phyloP scores from a whole-genome alignment of 208 protist genomes.

The Lotmaria passim region DNA sequence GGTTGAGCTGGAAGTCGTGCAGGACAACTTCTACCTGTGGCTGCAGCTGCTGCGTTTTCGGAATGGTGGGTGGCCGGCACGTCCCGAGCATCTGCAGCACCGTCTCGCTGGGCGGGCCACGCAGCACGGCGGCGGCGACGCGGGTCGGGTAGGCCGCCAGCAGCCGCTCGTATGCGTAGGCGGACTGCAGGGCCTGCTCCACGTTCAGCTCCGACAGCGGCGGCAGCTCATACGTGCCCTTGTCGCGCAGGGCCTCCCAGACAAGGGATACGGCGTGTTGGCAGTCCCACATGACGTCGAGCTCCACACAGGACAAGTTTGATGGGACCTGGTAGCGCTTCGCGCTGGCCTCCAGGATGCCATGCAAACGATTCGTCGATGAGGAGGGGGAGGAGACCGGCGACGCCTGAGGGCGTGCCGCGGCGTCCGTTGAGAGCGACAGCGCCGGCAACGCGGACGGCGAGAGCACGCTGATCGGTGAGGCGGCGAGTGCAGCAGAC shows the following conservation, averaged over 20 bases:
- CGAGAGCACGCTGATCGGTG: not conserved
- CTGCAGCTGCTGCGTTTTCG: slow-evolving; percentile 12
- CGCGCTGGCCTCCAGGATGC: slow-evolving; percentile 51
- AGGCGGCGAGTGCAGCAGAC: too few relatives aligned
- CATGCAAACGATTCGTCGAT: slow-evolving; percentile 36
- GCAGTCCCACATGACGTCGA: slow-evolving; percentile 49
- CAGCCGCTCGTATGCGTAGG: slow-evolving; percentile 56
- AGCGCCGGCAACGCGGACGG: not conserved
- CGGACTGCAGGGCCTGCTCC: slow-evolving; percentile 32
- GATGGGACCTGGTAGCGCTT: slow-evolving; percentile 42
- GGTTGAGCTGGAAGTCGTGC: slow-evolving; percentile 60
- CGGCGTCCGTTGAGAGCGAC: not conserved
- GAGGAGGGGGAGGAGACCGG: not conserved
- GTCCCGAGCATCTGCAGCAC: slow-evolving; percentile 23
- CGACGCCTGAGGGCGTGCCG: not conserved
- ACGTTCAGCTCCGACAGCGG: slow-evolving; percentile 44
- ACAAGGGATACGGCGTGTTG: slow-evolving; percentile 32
- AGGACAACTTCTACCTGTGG: slow-evolving; percentile 35
- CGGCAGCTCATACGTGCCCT: slow-evolving; percentile 46
- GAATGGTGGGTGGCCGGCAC: slow-evolving; percentile 26
- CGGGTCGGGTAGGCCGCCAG: slow-evolving; percentile 39
- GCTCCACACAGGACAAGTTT: slow-evolving; percentile 42
- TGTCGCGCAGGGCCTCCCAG: slow-evolving; percentile 51
- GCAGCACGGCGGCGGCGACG: slow-evolving; percentile 47
- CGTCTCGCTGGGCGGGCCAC: slow-evolving; percentile 21